These are phyloP conservation scores for Vitis riparia DNA, from an alignment of 164 flowering plant genomes.

Conservation along the genomic window DNA sequence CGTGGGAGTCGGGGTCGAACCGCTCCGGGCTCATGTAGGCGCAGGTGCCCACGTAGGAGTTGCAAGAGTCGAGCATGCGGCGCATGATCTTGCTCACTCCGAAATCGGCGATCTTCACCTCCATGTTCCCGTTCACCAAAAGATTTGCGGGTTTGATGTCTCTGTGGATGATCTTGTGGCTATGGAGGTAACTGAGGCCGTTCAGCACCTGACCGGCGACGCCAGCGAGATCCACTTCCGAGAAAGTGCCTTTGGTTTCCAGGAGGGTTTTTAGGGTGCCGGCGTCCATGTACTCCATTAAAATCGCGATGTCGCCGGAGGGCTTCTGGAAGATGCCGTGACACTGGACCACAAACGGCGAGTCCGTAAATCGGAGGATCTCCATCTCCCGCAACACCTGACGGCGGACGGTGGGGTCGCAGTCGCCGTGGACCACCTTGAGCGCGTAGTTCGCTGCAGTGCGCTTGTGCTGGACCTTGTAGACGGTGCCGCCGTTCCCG, in stretches of 20 bases:
- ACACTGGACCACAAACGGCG: slow-evolving; percentile 53
- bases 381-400: slow-evolving; percentile 59
- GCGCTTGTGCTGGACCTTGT: slow-evolving; percentile 60
- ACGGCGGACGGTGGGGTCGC: slow-evolving; percentile 49
- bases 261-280: slow-evolving; percentile 54
- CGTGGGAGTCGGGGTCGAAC: slow-evolving; percentile 73
- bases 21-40: slow-evolving; percentile 93
- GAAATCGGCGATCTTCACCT: slow-evolving; percentile 79
- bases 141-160: slow-evolving; percentile 80
- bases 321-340: slow-evolving; percentile 43
- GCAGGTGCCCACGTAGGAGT: slow-evolving; percentile 79
- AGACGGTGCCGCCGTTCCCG: slow-evolving; percentile 86
- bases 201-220: slow-evolving; percentile 56
- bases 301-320: slow-evolving; percentile 49
- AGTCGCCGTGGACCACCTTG: slow-evolving; percentile 50
- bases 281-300: slow-evolving; percentile 72
- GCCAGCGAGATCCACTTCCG: slow-evolving; percentile 40
- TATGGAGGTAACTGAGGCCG: slow-evolving; percentile 66
- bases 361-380: slow-evolving; percentile 70
- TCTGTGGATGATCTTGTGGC: slow-evolving; percentile 68
- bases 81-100: slow-evolving; percentile 79
- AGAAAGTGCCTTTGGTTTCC: slow-evolving; percentile 25
- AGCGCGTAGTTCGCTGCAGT: slow-evolving; percentile 58
- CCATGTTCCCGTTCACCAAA: slow-evolving; percentile 42
- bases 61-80: slow-evolving; percentile 63